Percentiles rank a stretch among this genome's conserved stretches.
Conservation (phyloP, 805 yeast species). For the Lachancea fermentati region DNA sequence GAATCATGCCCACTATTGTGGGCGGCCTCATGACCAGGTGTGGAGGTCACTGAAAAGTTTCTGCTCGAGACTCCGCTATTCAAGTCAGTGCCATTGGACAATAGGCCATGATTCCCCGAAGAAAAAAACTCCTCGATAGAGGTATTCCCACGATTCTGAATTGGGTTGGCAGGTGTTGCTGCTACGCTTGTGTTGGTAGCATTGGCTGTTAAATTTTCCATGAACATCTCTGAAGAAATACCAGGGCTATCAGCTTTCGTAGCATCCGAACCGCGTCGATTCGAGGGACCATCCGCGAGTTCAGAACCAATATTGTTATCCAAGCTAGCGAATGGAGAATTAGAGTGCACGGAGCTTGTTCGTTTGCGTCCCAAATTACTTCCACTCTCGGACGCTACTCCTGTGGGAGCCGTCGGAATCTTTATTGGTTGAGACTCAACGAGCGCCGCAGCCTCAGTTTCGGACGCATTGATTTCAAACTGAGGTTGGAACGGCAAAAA, state of each 20-base stretch:
- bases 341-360: conserved; percentile 24
- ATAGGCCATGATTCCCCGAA: conserved; percentile 13
- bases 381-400: conserved; percentile 9
- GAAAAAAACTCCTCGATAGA: conserved; percentile 54
- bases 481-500: conserved; percentile 76
- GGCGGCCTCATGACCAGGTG: conserved; percentile 9
- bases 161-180: conserved; percentile 21
- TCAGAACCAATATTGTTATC: conserved; percentile 1
- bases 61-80: conserved; percentile 7
- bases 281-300: conserved; percentile 10
- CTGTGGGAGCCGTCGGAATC: conserved; percentile 10
- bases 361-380: conserved; percentile 15
- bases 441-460: conserved; percentile 31
- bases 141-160: conserved; percentile 23
- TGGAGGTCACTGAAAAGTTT: conserved; percentile 9
- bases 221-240: conserved; percentile 29
- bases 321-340: conserved; percentile 16
- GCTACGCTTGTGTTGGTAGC: conserved; percentile 18
- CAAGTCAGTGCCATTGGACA: conserved; percentile 4
- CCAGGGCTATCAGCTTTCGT: conserved; percentile 11
- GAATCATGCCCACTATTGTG: conserved; percentile 15
- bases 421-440: conserved; percentile 22
- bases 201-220: conserved; percentile 35
- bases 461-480: conserved; percentile 32
- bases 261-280: conserved; percentile 11